Base-by-base conservation (phyloP, 2,329 filamentous ascomycete species). In the Exophiala sideris region DNA sequence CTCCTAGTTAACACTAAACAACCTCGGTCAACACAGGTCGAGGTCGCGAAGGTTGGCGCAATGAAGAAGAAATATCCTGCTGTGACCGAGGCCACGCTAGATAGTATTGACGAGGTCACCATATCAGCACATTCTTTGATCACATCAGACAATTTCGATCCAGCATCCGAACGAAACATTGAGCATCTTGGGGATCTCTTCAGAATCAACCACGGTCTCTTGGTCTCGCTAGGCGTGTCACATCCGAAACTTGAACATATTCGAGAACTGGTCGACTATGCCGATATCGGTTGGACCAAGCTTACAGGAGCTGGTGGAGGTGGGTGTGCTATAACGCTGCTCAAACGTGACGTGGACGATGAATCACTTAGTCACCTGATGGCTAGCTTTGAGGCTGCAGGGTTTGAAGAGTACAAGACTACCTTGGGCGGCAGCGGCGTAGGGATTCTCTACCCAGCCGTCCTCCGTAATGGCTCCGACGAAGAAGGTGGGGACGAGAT, bases 221-320 rank as follows among this genome's bases (percentile, higher is more conserved):
- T 99, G 18, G 86, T 90, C n/a, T 87, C 91, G 1, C 77, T 99
- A 2, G 94, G 94, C 6, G 94, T 97, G 24, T 97, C 91, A 1
- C 94, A 99, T 70, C 95, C 94, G 1, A 86, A 91, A 44, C 79
- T 99, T 21, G 94, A 99, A 73, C 84, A 92, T 32, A 85, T 99
- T 63, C 85, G 94, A 58, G 92, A 96, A 72, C 77, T 99, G 21
- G 87, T 95, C 45, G 92, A 99, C 62, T 85, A 94, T 64, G 83
- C 90, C 52, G 88, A 87, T 38, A 88, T 96, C 52, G 94, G 94
- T 29, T 99, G 91, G 91, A 96, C 94, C 10, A 99, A 99, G 71
- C 80, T 99, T 53, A 99, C 94, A 0, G 94, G 94, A 33, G 94
- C 94, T 1, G 94, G 94, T 18, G 95, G 94, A 10, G 95, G 94